Evolutionary conservation across 306 rosid genomes (phyloP), one percentile per base, ranked within the genome.

Genomic region (Psophocarpus tetragonolobus): DNA sequence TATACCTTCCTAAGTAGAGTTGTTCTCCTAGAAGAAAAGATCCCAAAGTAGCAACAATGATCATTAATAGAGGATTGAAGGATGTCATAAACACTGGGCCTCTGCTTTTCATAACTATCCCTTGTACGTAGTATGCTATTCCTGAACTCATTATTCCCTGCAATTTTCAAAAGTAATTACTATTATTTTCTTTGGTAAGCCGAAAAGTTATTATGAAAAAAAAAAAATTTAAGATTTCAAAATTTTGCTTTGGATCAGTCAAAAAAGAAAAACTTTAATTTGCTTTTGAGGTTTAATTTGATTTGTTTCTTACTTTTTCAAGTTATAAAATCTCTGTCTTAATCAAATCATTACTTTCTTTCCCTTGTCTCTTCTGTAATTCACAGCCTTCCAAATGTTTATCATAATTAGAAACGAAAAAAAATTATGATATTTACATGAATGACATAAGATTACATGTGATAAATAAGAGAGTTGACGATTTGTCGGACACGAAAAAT

Each of bases 11-110:
- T 0, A 89, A 80, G 44, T 3, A 88, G 54, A 89, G 84, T 5
- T 82, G 87, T 83, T 92, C 94, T 33, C 92, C 83, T 1, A 92
- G 88, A 61, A 90, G 26, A 48, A 85, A 53, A 11, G 91, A 83
- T 17, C 80, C 87, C 51, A 89, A 47, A 44, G 87, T 30, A 27
- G 92, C 53, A 60, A 92, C 91, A 1, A 86, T 62, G 73, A 92
- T 72, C 92, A 82, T 90, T 82, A 91, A 85, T 13, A 89, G 86
- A 64, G 96, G 97, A 72, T 85, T 83, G 36, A 90, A 92, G 20
- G 96, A 89, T 5, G 96, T 92, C 0, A 90, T 83, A 26, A 86
- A 92, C 1, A 92, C 93, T 30, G 93, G 97, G 7, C 97, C 97
- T 82, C 88, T 87, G 13, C 68, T 86, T 82, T 86, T 83, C 96